phyloP scores from a whole-genome alignment of 2,329 filamentous ascomycete genomes.

The Pestalotiopsis sp. region DNA sequence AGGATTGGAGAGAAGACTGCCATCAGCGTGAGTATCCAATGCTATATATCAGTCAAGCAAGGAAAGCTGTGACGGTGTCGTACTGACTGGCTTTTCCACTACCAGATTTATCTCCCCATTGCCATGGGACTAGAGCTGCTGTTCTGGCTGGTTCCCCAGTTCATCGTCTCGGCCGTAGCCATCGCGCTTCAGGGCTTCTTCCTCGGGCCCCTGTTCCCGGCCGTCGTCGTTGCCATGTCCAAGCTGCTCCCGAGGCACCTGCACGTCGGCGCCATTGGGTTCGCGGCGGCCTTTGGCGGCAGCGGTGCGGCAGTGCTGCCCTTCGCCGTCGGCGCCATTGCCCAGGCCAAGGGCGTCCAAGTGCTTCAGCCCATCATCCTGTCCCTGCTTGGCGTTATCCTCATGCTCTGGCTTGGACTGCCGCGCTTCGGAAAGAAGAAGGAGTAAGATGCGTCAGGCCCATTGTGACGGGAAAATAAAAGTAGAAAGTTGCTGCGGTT shows the following conservation, averaged over 20 bases:
- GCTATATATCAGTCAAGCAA: not conserved
- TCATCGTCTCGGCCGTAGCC: slow-evolving; percentile 73
- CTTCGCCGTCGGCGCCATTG: slow-evolving; percentile 68
- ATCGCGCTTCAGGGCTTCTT: slow-evolving; percentile 78
- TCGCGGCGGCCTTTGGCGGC: slow-evolving; percentile 75
- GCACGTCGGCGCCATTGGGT: slow-evolving; percentile 79
- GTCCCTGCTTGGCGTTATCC: slow-evolving; percentile 46
- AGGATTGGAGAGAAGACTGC: slow-evolving; percentile 70
- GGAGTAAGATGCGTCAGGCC: slow-evolving; percentile 27
- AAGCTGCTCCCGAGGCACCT: slow-evolving; percentile 70
- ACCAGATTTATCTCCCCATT: slow-evolving; percentile 62
- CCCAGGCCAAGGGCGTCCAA: slow-evolving; percentile 56
- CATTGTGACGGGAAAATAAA: not conserved
- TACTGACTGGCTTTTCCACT: not conserved
- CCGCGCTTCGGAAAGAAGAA: slow-evolving; percentile 43
- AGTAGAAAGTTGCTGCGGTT: not conserved
- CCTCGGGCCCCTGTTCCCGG: slow-evolving; percentile 77
- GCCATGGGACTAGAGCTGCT: slow-evolving; percentile 69
- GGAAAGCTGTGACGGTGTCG: not conserved
- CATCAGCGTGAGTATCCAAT: slow-evolving; percentile 40
- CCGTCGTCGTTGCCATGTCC: slow-evolving; percentile 70
- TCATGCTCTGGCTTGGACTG: slow-evolving; percentile 49
- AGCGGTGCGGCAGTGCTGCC: slow-evolving; percentile 70
- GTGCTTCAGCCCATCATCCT: slow-evolving; percentile 60
- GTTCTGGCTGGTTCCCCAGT: slow-evolving; percentile 81